A percentile compares a stretch with the other conserved stretches of the same genome.
Evolutionary conservation across 768 basidiomycete genomes (phyloP).

Genomic region (Roridomyces roridus): DNA sequence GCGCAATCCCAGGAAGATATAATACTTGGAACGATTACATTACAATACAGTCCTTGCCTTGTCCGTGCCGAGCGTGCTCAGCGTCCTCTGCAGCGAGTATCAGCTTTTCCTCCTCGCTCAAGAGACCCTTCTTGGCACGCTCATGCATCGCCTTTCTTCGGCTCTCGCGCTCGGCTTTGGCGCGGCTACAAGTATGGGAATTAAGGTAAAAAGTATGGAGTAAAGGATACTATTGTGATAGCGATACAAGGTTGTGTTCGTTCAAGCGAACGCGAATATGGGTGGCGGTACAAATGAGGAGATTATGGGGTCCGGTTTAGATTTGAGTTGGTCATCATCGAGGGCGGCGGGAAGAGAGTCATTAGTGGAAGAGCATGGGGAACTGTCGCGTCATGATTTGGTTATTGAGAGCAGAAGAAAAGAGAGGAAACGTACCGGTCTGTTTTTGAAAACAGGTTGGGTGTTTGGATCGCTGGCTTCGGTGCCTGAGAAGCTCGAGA

Average conservation of each 20-base stretch:
- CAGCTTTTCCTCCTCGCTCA: conserved; percentile 62
- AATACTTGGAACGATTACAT: conserved; percentile 46
- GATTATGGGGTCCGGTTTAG: conserved; percentile 41
- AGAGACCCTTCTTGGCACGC: conserved; percentile 73
- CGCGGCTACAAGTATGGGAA: conserved; percentile 54
- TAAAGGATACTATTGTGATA: conserved; percentile 32
- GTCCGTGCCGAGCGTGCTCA: conserved; percentile 34
- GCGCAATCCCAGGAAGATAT: background rate
- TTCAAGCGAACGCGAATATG: conserved; percentile 72
- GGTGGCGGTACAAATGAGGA: conserved; percentile 70
- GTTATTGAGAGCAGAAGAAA: conserved; percentile 43
- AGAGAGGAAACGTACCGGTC: conserved; percentile 66
- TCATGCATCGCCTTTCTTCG: conserved; percentile 71
- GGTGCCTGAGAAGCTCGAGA: conserved; percentile 22
- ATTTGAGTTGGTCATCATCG: conserved; percentile 40
- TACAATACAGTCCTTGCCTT: conserved; percentile 52
- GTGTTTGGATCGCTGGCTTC: conserved; percentile 21
- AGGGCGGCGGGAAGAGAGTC: conserved; percentile 23
- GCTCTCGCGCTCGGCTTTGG: conserved; percentile 77
- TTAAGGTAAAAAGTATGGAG: conserved; percentile 18
- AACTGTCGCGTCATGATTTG: conserved; percentile 72
- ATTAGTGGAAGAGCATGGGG: conserved; percentile 33
- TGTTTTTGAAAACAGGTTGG: conserved; percentile 48
- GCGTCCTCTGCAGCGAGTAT: conserved; percentile 53
- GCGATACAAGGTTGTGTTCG: conserved; percentile 30